Percentiles rank a stretch among this genome's conserved stretches.
These are phyloP conservation scores for Cladobotryum mycophilum DNA, from an alignment of 2,329 filamentous ascomycete genomes.

Conservation along the genomic window DNA sequence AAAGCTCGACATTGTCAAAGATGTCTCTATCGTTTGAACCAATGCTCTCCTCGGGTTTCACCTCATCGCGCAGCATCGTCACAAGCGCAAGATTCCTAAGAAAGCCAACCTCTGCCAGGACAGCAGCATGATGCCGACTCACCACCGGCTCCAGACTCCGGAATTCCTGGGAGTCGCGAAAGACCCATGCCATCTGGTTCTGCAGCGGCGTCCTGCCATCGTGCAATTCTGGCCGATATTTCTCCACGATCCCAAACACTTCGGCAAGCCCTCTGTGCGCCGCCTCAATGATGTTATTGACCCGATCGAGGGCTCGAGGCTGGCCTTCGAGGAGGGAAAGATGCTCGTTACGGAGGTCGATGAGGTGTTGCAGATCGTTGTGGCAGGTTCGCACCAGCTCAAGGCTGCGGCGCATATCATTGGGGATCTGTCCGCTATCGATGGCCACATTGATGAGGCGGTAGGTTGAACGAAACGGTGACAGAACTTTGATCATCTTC, in stretches of 20 bases:
- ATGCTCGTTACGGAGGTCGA: constrained; percentile 24
- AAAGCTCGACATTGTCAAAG: not conserved
- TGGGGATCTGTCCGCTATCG: constrained; percentile 21
- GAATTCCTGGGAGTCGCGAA: constrained; percentile 21
- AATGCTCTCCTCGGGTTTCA: not conserved
- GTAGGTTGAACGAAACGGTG: not conserved
- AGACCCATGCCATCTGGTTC: constrained; percentile 19
- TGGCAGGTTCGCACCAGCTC: constrained; percentile 28
- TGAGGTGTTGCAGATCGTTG: constrained; percentile 26
- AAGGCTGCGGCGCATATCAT: constrained; percentile 22
- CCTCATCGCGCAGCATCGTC: not conserved
- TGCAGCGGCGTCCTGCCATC: constrained; percentile 15
- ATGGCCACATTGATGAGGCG: constrained; percentile 11
- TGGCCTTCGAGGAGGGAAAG: constrained; percentile 19
- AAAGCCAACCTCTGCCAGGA: constrained; percentile 24
- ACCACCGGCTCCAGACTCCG: constrained; percentile 20
- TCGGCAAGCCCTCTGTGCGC: constrained; percentile 22
- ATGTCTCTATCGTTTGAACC: not conserved
- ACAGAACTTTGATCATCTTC: not conserved
- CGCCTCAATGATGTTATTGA: constrained; percentile 23
- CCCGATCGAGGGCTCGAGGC: constrained; percentile 20
- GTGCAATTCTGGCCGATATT: constrained; percentile 19
- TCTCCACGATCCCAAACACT: constrained; percentile 24
- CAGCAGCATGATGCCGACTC: constrained; percentile 23
- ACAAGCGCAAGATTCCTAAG: constrained; percentile 9